Evolutionary conservation across 2,329 filamentous ascomycete species (phyloP), one percentile per base, ranked within the genome.

Genomic region (Dothidotthia symphoricarpi): DNA sequence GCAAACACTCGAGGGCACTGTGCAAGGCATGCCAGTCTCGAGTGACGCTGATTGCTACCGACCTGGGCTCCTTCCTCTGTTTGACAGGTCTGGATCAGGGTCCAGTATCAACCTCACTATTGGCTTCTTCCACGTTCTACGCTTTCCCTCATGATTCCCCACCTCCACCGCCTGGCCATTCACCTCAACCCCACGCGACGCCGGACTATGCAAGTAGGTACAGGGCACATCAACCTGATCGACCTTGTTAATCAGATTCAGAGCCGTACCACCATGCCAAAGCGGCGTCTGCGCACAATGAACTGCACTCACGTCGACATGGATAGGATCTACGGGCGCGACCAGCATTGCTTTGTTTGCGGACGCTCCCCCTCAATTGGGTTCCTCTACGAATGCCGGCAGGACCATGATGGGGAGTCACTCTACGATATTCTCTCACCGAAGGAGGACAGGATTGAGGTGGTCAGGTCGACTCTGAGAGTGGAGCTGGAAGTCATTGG

Each of bases 321-420:
- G 75, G 78, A 80, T 8, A 79, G 83, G 17, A 63, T 87, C 29
- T 86, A 82, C 31, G 45, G 76, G 75, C 24, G 34, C 12, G 34
- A 66, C 14, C 59, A 72, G 17, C 56, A 62, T 13, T 93, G 87
- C 66, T 66, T 74, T 6, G 57, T 73, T 16, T 93, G 87, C 53
- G 68, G 69, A 26, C 67, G 68, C 27, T 63, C 64, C 1, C 77
- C 83, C 0, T 66, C 73, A 12, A 72, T 83, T 36, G 85, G 85
- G 16, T 93, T 84, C 78, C 68, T 93, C 15, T 93, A 87, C 63
- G 73, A 76, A 42, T 93, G 88, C 63, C 77, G 75, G 10, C 79
- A 86, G 59, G 85, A 89, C 17, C 35, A 34, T 13, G 41, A 45
- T 24, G 14, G 31, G 10, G 31, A 31, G n/a, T 43, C 47, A 13